Evolutionary conservation across 805 yeast species (phyloP).

Genomic region (Saccharomycopsis sp.): DNA sequence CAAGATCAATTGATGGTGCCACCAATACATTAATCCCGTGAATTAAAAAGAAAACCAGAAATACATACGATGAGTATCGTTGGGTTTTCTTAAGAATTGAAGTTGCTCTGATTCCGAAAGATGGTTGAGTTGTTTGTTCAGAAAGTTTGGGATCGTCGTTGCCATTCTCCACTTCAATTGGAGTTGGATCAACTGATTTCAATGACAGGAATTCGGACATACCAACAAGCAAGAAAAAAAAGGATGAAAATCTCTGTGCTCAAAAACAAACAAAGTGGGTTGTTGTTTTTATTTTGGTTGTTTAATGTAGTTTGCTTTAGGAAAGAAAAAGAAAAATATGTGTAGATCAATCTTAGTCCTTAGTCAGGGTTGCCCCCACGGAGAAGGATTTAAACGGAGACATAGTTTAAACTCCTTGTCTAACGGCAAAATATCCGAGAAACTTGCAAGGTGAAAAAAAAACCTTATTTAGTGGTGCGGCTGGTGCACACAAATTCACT

Average conservation of each 20-base stretch:
- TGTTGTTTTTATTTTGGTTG: no score
- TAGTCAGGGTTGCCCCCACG: no score
- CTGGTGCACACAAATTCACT: no score
- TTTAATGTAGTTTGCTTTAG: no score
- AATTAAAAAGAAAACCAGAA: conserved; percentile 48
- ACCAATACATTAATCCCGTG: conserved; percentile 50
- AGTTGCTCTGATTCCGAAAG: not conserved
- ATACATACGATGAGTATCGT: conserved; percentile 54
- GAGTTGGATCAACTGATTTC: conserved; percentile 3
- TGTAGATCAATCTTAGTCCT: no score
- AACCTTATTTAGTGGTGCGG: no score
- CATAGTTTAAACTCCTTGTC: no score
- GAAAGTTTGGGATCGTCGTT: not conserved
- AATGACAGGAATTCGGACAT: not conserved
- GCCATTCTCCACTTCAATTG: conserved; percentile 1
- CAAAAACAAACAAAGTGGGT: no score
- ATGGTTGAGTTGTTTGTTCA: not conserved
- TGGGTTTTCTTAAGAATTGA: conserved; percentile 33
- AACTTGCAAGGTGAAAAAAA: no score
- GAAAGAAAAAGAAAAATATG: no score
- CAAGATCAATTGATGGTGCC: conserved; percentile 42
- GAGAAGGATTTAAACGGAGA: no score
- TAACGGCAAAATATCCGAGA: no score
- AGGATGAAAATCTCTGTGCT: not conserved
- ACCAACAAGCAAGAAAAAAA: not conserved